A percentile compares a stretch with the other conserved stretches of the same genome.
phyloP scores from a whole-genome alignment of 2,329 filamentous ascomycete genomes.

The Sphaerulina populicola region DNA sequence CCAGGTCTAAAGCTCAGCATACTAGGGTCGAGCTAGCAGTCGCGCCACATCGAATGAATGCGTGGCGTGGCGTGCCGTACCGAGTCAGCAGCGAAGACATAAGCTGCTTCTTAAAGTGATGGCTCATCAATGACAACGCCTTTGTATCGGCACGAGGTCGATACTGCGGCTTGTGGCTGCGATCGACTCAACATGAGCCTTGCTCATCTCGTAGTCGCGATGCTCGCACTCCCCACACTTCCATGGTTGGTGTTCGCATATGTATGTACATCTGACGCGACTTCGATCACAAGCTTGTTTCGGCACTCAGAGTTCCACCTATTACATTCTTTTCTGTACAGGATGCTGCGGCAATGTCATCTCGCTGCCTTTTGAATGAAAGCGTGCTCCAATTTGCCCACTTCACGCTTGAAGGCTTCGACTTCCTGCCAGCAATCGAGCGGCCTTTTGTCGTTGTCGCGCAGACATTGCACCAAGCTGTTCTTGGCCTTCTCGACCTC shows the following conservation, averaged over 20 bases:
- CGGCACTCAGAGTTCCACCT: background rate
- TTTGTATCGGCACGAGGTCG: slow-evolving; percentile 2
- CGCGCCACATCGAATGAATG: too few relatives aligned
- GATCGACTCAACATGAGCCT: background rate
- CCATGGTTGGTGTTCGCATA: too few relatives aligned
- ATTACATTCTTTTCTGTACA: background rate
- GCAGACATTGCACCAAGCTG: slow-evolving; percentile 70
- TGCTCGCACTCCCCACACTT: too few relatives aligned
- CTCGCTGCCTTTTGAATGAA: slow-evolving; percentile 76
- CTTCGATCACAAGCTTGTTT: background rate
- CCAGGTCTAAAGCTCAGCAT: too few relatives aligned
- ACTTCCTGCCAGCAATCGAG: slow-evolving; percentile 94
- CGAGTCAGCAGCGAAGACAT: too few relatives aligned
- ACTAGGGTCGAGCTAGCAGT: too few relatives aligned
- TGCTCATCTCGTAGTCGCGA: background rate
- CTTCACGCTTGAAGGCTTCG: slow-evolving; percentile 80
- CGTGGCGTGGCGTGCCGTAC: too few relatives aligned
- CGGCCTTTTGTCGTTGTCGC: slow-evolving; percentile 75
- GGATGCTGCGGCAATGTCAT: slow-evolving; percentile 1
- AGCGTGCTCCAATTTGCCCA: slow-evolving; percentile 71
- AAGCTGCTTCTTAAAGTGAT: background rate
- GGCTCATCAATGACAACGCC: slow-evolving; percentile 1
- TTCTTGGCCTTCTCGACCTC: slow-evolving; percentile 65
- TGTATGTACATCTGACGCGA: too few relatives aligned
- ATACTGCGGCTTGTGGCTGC: background rate